Percentiles rank a stretch among this genome's conserved stretches.
Evolutionary conservation across 116 monocot genomes (phyloP).

Genomic region (Thalassia testudinum): DNA sequence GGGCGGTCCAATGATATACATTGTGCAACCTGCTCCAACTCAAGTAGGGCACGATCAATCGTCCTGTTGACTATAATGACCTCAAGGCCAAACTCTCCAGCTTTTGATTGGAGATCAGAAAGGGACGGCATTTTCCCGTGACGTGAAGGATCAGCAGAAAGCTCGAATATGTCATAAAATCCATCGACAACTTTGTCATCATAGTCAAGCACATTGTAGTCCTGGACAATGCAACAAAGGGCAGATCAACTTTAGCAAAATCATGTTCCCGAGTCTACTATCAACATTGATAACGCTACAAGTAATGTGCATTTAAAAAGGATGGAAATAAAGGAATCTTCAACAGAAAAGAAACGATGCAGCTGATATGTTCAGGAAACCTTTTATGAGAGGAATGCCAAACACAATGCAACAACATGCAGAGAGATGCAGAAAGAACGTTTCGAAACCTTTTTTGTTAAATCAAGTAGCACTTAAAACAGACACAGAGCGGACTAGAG

Average conservation of each 20-base stretch:
- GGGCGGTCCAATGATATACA: conserved; percentile 66
- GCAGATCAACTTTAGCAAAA: not conserved
- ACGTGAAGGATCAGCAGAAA: conserved; percentile 25
- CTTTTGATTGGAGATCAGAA: conserved; percentile 65
- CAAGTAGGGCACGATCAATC: conserved; percentile 54
- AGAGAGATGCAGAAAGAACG: too few species aligned
- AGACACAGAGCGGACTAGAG: too few species aligned
- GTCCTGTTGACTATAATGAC: conserved; percentile 75
- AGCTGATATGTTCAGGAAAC: too few species aligned
- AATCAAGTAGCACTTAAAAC: too few species aligned
- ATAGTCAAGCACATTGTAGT: conserved; percentile 91
- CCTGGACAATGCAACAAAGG: conserved; percentile 32
- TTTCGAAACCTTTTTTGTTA: too few species aligned
- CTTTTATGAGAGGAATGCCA: too few species aligned
- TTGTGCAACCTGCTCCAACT: conserved; percentile 84
- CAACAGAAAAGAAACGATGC: too few species aligned
- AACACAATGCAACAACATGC: too few species aligned
- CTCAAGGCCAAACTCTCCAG: conserved; percentile 93
- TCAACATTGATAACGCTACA: too few species aligned
- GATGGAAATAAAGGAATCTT: too few species aligned
- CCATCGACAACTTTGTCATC: conserved; percentile 86
- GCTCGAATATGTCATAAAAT: conserved; percentile 81
- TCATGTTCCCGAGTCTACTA: too few species aligned
- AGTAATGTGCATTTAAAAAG: too few species aligned
- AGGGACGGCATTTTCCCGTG: conserved; percentile 78